Evolutionary conservation across 257 asterid species (phyloP).

Genomic region (Solanum virginianum): DNA sequence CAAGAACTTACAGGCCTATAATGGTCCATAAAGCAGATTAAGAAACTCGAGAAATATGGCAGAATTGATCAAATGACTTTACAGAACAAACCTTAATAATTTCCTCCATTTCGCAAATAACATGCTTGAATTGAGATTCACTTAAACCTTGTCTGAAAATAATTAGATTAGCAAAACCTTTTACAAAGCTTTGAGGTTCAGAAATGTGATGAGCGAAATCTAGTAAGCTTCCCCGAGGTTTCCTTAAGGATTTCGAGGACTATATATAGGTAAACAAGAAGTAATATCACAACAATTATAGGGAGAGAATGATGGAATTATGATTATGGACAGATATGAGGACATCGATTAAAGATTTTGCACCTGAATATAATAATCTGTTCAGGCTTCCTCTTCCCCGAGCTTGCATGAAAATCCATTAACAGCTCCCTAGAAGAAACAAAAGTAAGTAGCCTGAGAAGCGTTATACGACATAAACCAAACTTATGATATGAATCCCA

Average conservation of each 20-base stretch:
- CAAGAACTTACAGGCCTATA: constrained; percentile 32
- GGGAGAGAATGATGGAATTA: not conserved
- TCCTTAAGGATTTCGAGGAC: not conserved
- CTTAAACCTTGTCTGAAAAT: constrained; percentile 21
- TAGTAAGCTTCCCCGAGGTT: not conserved
- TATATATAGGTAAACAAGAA: not conserved
- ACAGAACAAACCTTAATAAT: constrained; percentile 23
- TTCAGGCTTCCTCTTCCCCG: constrained; percentile 26
- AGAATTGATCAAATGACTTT: not conserved
- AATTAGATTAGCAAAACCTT: not conserved
- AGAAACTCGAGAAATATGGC: not conserved
- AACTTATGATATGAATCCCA: not conserved
- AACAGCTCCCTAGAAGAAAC: constrained; percentile 32
- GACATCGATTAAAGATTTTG: not conserved
- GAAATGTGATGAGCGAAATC: not conserved
- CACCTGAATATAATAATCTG: constrained; percentile 46
- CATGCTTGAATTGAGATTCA: constrained; percentile 19
- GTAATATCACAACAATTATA: not conserved
- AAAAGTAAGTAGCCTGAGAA: not conserved
- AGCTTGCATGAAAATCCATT: constrained; percentile 26
- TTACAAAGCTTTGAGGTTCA: not conserved
- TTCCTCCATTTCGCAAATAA: constrained; percentile 28
- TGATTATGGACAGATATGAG: not conserved
- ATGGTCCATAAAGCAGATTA: not conserved
- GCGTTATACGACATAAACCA: not conserved